These are phyloP conservation scores for Microdochium nivale DNA, from an alignment of 2,329 filamentous ascomycete genomes.

Conservation along the genomic window DNA sequence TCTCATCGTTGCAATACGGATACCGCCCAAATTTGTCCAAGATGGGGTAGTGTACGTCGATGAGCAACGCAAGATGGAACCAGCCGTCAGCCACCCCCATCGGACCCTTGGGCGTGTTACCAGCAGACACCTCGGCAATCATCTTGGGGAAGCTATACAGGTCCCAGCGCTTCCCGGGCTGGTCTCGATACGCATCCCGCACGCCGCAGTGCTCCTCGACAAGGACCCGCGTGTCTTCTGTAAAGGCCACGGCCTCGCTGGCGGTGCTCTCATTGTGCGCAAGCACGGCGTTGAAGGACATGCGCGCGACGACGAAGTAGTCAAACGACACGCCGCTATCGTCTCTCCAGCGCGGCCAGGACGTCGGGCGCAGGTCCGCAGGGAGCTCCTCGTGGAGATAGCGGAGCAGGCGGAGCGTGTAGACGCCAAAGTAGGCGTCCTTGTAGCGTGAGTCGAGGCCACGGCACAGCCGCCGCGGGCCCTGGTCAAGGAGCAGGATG, in stretches of 20 bases:
- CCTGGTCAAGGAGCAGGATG: constrained; percentile 14
- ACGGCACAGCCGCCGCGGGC: constrained; percentile 9
- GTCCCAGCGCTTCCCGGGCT: constrained; percentile 4
- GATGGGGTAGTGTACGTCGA: constrained; percentile 14
- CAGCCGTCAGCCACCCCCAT: constrained; percentile 2
- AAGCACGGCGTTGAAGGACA: constrained; percentile 10
- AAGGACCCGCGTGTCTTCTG: constrained; percentile 7
- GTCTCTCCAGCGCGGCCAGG: constrained; percentile 5
- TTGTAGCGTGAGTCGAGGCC: constrained; percentile 13
- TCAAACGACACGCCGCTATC: constrained; percentile 7
- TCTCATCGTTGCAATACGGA: constrained; percentile 13
- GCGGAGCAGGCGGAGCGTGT: constrained; percentile 7
- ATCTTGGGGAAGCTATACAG: constrained; percentile 9
- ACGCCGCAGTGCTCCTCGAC: constrained; percentile 9
- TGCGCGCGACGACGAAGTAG: constrained; percentile 11
- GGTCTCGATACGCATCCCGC: constrained; percentile 7
- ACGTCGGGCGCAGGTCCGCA: constrained; percentile 4
- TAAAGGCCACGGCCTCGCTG: constrained; percentile 3
- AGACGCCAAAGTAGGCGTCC: constrained; percentile 11
- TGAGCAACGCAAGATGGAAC: constrained; percentile 12
- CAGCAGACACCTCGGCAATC: constrained; percentile 5
- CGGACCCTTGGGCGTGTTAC: constrained; percentile 5
- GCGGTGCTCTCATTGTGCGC: constrained; percentile 10
- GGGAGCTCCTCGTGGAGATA: constrained; percentile 4
- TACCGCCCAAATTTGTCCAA: constrained; percentile 13